phyloP scores from a whole-genome alignment of 352 stramenopile species.

The Globisporangium recalcitrans region DNA sequence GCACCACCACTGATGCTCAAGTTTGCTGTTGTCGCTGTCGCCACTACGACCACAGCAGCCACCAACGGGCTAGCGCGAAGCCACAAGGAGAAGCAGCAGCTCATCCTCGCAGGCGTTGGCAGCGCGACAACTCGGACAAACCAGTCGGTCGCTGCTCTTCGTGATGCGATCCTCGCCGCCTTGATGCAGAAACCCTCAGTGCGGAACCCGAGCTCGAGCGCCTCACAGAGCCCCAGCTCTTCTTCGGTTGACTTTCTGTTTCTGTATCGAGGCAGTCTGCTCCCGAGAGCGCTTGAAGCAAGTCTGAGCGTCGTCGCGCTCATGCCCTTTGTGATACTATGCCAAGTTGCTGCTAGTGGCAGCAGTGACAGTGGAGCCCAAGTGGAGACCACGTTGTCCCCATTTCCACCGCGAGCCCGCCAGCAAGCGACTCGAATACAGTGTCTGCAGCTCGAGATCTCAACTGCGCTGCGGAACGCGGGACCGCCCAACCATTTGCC shows the following conservation, averaged over 20 bases:
- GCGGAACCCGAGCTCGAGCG: not conserved
- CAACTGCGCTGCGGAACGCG: slow-evolving; percentile 24
- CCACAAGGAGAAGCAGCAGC: not conserved
- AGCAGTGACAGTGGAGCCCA: not conserved
- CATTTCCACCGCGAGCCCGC: not conserved
- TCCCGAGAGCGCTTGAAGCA: slow-evolving; percentile 20
- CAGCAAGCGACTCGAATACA: slow-evolving; percentile 12
- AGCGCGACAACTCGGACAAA: not conserved
- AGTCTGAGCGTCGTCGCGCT: slow-evolving; percentile 18
- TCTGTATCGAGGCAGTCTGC: slow-evolving; percentile 25
- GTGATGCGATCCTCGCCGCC: not conserved
- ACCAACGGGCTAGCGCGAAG: not conserved
- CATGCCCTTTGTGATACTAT: slow-evolving; percentile 26
- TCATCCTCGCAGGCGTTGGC: slow-evolving; percentile 16
- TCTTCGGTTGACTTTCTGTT: slow-evolving; percentile 16
- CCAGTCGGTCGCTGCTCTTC: slow-evolving; percentile 1
- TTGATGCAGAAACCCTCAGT: not conserved
- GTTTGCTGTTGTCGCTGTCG: slow-evolving; percentile 14
- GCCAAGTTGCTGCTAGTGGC: not conserved
- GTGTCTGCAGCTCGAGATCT: slow-evolving; percentile 19
- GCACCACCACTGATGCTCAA: slow-evolving; percentile 20
- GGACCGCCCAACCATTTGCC: slow-evolving; percentile 23
- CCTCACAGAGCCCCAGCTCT: not conserved
- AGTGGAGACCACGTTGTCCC: too few relatives aligned
- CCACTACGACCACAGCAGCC: not conserved